Evolutionary conservation across 2,329 filamentous ascomycete species (phyloP).

Genomic region (Pyricularia sp.): DNA sequence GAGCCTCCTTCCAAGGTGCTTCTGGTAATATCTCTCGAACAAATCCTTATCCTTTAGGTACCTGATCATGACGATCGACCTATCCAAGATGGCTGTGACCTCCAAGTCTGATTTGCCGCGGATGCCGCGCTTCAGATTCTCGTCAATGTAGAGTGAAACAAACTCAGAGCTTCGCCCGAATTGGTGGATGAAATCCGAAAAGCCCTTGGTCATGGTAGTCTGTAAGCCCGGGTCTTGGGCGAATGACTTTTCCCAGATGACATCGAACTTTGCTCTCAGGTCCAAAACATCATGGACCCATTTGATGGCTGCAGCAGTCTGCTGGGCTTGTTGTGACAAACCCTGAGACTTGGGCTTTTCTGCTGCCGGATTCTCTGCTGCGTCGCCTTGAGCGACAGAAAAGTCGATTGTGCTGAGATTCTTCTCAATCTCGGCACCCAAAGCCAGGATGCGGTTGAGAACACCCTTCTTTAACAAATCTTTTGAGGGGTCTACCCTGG

Average conservation of each 20-base stretch:
- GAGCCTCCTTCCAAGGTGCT: conserved; percentile 81
- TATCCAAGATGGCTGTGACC: conserved; percentile 75
- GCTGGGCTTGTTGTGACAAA: conserved; percentile 56
- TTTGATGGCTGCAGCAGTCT: conserved; percentile 79
- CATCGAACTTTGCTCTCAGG: conserved; percentile 85
- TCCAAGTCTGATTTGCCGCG: conserved; percentile 87
- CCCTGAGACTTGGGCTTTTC: conserved; percentile 33
- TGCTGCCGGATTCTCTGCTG: conserved; percentile 25
- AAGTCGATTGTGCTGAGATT: conserved; percentile 46
- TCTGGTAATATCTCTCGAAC: conserved; percentile 97
- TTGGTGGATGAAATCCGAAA: conserved; percentile 88
- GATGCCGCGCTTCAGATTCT: conserved; percentile 88
- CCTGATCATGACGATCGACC: conserved; percentile 77
- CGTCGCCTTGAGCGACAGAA: conserved; percentile 34
- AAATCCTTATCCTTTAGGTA: conserved; percentile 89
- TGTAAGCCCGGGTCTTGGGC: conserved; percentile 67
- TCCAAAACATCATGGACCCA: conserved; percentile 89
- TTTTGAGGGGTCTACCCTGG: conserved; percentile 68
- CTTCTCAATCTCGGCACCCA: conserved; percentile 78
- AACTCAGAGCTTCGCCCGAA: conserved; percentile 82
- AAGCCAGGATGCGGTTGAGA: conserved; percentile 64
- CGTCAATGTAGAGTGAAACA: conserved; percentile 93
- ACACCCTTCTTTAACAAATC: conserved; percentile 59
- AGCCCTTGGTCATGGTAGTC: conserved; percentile 75
- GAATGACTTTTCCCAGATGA: conserved; percentile 66